These are phyloP conservation scores for Ceratocystis ficicola DNA, from an alignment of 2,329 filamentous ascomycete species.

Conservation along the genomic window DNA sequence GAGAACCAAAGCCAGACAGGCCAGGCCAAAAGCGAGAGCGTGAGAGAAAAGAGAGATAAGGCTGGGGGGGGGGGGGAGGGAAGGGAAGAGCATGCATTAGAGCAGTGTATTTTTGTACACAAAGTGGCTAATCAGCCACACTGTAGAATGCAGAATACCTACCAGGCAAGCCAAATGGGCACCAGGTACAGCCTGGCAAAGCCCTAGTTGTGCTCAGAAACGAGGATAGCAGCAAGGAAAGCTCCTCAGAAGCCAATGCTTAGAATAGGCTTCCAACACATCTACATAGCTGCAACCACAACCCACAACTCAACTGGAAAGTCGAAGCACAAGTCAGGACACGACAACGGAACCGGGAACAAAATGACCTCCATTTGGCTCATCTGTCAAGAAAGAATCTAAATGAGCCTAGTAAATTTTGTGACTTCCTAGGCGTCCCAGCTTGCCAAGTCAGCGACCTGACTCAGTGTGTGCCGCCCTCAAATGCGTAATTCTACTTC, in stretches of 20 bases:
- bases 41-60: neutral
- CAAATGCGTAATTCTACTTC: neutral
- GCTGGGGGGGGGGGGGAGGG: neutral
- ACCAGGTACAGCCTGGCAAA: neutral
- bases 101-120: conserved; percentile 7
- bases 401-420: neutral
- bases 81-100: conserved; percentile 4
- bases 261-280: neutral
- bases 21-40: neutral
- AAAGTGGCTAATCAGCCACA: conserved; percentile 1
- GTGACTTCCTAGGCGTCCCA: neutral
- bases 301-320: too few species aligned
- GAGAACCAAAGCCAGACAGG: neutral
- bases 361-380: neutral
- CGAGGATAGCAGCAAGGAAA: neutral
- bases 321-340: too few species aligned
- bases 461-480: too few species aligned
- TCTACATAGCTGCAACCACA: neutral
- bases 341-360: neutral
- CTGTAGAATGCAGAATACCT: neutral
- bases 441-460: too few species aligned
- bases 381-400: neutral
- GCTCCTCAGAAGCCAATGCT: neutral
- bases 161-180: neutral
- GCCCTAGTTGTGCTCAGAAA: neutral